Evolutionary conservation across 345 rosid species (phyloP).

Genomic region (Lumnitzera littorea): DNA sequence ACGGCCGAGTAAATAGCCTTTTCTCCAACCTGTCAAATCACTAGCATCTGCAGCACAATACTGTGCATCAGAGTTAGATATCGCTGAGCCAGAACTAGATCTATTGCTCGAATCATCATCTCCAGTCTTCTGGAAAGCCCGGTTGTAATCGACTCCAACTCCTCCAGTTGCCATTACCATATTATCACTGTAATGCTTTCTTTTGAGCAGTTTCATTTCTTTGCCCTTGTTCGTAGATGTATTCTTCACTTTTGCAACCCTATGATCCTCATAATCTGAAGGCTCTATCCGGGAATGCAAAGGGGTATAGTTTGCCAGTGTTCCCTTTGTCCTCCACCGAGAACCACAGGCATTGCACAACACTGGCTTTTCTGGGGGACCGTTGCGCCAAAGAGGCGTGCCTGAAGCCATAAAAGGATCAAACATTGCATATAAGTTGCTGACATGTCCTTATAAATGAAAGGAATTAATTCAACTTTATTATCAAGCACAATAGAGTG

Average conservation of each 20-base stretch:
- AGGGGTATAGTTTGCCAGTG: constrained; percentile 81
- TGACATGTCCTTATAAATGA: too few relatives aligned
- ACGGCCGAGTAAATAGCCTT: too few relatives aligned
- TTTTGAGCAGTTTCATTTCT: constrained; percentile 65
- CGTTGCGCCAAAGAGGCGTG: constrained; percentile 97
- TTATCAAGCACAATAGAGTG: too few relatives aligned
- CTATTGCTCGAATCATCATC: constrained; percentile 88
- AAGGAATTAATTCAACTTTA: too few relatives aligned
- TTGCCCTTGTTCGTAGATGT: constrained; percentile 49
- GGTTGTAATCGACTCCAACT: constrained; percentile 35
- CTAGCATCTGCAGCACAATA: constrained; percentile 76
- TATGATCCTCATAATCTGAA: constrained; percentile 53
- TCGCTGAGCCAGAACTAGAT: constrained; percentile 95
- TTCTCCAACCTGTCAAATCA: constrained; percentile 77
- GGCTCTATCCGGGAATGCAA: constrained; percentile 66
- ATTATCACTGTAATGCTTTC: constrained; percentile 57
- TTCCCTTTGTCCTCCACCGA: constrained; percentile 84
- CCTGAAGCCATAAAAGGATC: constrained; percentile 29
- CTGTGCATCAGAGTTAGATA: constrained; percentile 92
- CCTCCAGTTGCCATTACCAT: constrained; percentile 26
- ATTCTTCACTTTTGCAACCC: constrained; percentile 43
- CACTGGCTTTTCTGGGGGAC: constrained; percentile 97
- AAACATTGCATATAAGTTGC: background rate
- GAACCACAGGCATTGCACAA: constrained; percentile 99
- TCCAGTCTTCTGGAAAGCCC: constrained; percentile 43